phyloP scores from a whole-genome alignment of 2,329 filamentous ascomycete species.

The Graphilbum sp. region DNA sequence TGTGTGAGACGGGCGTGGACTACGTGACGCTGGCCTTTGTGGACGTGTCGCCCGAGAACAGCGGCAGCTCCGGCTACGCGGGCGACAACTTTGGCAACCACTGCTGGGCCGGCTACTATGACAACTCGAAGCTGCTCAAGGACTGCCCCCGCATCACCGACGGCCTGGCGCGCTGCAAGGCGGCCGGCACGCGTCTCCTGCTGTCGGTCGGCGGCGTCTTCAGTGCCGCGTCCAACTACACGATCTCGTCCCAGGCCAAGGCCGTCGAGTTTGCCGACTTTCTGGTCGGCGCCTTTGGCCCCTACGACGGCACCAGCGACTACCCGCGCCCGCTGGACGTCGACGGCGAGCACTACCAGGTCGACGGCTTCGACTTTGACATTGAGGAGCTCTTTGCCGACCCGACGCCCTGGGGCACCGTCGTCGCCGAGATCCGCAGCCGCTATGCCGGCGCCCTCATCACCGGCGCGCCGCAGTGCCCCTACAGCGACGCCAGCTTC shows the following conservation, averaged over 20 bases:
- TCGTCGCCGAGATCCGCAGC: slow-evolving; percentile 6
- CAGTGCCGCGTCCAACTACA: slow-evolving; percentile 16
- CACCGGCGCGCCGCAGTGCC: slow-evolving; percentile 28
- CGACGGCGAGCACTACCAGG: slow-evolving; percentile 17
- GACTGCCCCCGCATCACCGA: slow-evolving; percentile 17
- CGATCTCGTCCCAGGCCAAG: slow-evolving; percentile 14
- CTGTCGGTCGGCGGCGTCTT: slow-evolving; percentile 44
- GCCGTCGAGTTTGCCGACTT: slow-evolving; percentile 21
- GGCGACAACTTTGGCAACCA: slow-evolving; percentile 23
- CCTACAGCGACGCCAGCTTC: slow-evolving; percentile 20
- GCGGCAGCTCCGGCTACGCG: slow-evolving; percentile 16
- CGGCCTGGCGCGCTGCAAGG: slow-evolving; percentile 32
- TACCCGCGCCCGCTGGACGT: slow-evolving; percentile 26
- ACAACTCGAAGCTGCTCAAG: slow-evolving; percentile 16
- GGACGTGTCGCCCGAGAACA: slow-evolving; percentile 22
- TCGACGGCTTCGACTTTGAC: slow-evolving; percentile 37
- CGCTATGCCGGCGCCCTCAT: slow-evolving; percentile 21
- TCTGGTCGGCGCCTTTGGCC: slow-evolving; percentile 21
- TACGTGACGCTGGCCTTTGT: slow-evolving; percentile 24
- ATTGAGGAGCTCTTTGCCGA: slow-evolving; percentile 20
- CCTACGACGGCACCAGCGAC: slow-evolving; percentile 13
- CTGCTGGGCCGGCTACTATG: slow-evolving; percentile 18
- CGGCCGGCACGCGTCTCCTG: slow-evolving; percentile 42
- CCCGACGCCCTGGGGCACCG: slow-evolving; percentile 7
- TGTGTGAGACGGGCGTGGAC: slow-evolving; percentile 20